Base-by-base conservation (phyloP, 139 green algal genomes). In the Auxenochlorella pyrenoidosa region DNA sequence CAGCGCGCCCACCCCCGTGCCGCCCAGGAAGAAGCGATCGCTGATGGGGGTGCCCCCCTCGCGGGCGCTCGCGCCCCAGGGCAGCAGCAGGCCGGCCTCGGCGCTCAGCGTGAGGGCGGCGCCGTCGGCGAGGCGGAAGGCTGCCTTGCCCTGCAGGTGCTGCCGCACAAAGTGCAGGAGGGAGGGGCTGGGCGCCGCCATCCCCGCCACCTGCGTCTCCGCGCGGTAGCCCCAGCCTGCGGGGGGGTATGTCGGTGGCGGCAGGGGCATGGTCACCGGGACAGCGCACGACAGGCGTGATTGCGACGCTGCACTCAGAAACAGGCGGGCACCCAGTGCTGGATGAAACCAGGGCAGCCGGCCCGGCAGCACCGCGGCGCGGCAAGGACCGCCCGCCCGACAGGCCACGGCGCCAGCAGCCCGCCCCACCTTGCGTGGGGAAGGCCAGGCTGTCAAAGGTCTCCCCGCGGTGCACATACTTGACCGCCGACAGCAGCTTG, bases 21-120 rank as follows among this genome's bases (percentile, higher is more conserved):
- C 94, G 1, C 94, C 94, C 28, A 97, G 86, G 88, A 95, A 97
- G 88, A 97, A 97, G 15, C 81, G 63, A 18, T 81, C 75, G 32
- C 89, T 91, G 41, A 96, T 94, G 77, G 82, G 90, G 43, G 90
- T 93, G 40, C 83, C 73, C 1, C 47, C 68, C 0, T 44, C 12
- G 26, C 84, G n/a, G 24, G 65, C 79, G 5, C 73, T 58, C 3
- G 71, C 60, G 38, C 91, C 90, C 90, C 89, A 95, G 2, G 94
- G 94, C 81, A 96, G 77, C 81, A 96, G 81, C 66, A 93, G 21
- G 6, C 93, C 94, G 70, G 86, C 78, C 44, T 85, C 86, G 0
- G 65, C 91, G 12, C 71, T 58, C 32, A 91, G 59, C 26, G 68
- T 59, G 28, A 93, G 86, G 8, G 65, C 73, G 36, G 72, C 86